Percentiles rank a stretch among this genome's conserved stretches.
These are phyloP conservation scores for Alternaria metachromatica DNA, from an alignment of 2,329 filamentous ascomycete genomes.

Conservation along the genomic window DNA sequence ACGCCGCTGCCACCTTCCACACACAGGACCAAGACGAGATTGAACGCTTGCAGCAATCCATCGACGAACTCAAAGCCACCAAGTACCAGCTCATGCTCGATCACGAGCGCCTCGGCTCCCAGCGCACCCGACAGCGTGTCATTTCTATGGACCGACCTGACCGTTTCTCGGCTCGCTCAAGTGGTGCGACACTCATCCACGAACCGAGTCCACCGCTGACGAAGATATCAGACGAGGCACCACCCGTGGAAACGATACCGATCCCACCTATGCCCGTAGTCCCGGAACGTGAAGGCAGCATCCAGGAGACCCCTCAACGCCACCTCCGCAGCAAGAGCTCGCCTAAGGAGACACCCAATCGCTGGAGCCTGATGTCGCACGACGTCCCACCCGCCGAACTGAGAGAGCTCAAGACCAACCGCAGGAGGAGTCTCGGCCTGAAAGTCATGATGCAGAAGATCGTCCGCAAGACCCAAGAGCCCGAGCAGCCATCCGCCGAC, in stretches of 20 bases:
- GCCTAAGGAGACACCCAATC: conserved; percentile 8
- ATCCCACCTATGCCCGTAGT: conserved; percentile 8
- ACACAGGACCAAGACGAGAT: conserved; percentile 35
- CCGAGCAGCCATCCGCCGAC: background rate
- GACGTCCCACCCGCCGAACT: conserved; percentile 32
- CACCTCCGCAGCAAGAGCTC: conserved; percentile 22
- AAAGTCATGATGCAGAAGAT: conserved; percentile 40
- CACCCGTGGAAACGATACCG: conserved; percentile 13
- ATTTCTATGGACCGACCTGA: conserved; percentile 31
- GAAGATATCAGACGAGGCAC: conserved; percentile 18
- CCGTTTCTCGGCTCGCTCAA: conserved; percentile 33
- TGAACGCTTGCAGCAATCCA: conserved; percentile 28
- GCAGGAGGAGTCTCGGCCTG: conserved; percentile 30
- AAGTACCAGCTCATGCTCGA: conserved; percentile 43
- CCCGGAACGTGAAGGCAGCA: conserved; percentile 16
- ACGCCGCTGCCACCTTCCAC: conserved; percentile 20
- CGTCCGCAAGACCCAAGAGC: conserved; percentile 27
- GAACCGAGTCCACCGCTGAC: conserved; percentile 27
- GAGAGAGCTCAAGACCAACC: conserved; percentile 14
- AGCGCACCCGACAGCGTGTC: conserved; percentile 29
- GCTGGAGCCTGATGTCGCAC: conserved; percentile 27
- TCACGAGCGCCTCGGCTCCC: conserved; percentile 36
- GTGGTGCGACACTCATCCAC: conserved; percentile 41
- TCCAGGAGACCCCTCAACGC: conserved; percentile 26
- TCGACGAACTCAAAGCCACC: conserved; percentile 34